Evolutionary conservation across 2,329 filamentous ascomycete genomes (phyloP), one percentile per base, ranked within the genome.

Genomic region (Lachnum nothofagi): DNA sequence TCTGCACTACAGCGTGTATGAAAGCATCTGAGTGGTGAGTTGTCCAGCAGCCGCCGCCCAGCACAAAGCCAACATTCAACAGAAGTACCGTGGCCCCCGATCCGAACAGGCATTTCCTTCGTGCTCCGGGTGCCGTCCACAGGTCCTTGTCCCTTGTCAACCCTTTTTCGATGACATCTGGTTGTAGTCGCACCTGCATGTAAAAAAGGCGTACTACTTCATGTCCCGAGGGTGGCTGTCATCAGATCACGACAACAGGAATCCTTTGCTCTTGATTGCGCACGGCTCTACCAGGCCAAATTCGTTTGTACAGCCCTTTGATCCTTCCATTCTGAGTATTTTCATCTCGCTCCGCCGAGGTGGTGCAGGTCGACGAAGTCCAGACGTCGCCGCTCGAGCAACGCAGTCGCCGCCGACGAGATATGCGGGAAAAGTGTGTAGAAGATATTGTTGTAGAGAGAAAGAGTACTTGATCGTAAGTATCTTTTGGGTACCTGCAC

Each of bases 31-130:
- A 25, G 22, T 27, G 39, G 39, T 23, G 39, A 5, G 12, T 42
- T 23, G 16, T 14, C 23, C n/a, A 34, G 19, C 17, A 44, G 42
- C 42, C 9, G 42, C 42, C 20, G 31, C 42, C 31, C 29, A 35
- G 42, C 27, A 44, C 34, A 82, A 78, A 20, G 72, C 70, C 17
- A 27, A 12, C n/a, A n/a, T 16, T 40, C 48, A 67, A 52, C 49
- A 58, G 63, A 63, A 82, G 77, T 37, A 80, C 54, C 42, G 70
- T 65, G 3, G 73, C 73, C 42, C 41, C 54, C 47, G 51, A 60
- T 58, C 53, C 23, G 52, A 45, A 50, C 57, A 57, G 54, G 55
- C 57, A 60, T 60, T 53, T 49, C 42, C 47, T 49, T 49, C 41
- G 37, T 52, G 42, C 53, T 40, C 52, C 42, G 39, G 46, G 44